Evolutionary conservation across 2,329 filamentous ascomycete species (phyloP), one percentile per base, ranked within the genome.

Genomic region (Colletotrichum caudatum): DNA sequence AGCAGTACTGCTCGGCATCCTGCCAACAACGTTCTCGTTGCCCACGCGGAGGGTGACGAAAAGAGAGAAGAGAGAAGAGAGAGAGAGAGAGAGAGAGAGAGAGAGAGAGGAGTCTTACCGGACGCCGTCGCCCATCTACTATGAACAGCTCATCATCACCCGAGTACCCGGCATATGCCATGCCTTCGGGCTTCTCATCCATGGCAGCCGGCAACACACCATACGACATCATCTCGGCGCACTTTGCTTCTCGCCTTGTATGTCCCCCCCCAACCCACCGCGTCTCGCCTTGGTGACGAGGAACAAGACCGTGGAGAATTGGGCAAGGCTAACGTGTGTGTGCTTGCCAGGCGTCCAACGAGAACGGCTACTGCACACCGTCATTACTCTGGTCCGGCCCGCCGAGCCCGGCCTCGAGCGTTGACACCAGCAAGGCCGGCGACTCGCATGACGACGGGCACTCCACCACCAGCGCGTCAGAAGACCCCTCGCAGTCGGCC

Each of bases 141-240:
- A 71, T 67, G 68, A 37, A 67, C 64, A 67, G 57, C 18, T 50
- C 57, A 57, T 54, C 51, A 7, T 54, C 51, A 6, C 35, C 57
- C 20, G 68, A 71, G 14, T 48, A 62, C 20, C 51, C 50, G 2
- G 20, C 69, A 37, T 63, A 70, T 46, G 53, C 50, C 39, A 72
- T 72, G 70, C 35, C 51, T 12, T 33, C 41, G 11, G 64, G 41
- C 33, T 51, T 67, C 50, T 51, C 58, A 8, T 48, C 69, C 26
- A 54, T 64, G 54, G 33, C 37, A 18, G 16, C 56, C 44, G 37
- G 50, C 37, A 57, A 44, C 41, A 66, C 56, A 1, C 56, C 60
- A 26, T 63, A 66, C 51, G 72, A 74, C 35, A 46, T 73, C 23
- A 72, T 74, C 46, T 70, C 72, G 29, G 58, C 69, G 33, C 69